Evolutionary conservation across 2,329 filamentous ascomycete species (phyloP), one percentile per base, ranked within the genome.

Genomic region (Ophiognomonia clavigignenti-juglandacearum): DNA sequence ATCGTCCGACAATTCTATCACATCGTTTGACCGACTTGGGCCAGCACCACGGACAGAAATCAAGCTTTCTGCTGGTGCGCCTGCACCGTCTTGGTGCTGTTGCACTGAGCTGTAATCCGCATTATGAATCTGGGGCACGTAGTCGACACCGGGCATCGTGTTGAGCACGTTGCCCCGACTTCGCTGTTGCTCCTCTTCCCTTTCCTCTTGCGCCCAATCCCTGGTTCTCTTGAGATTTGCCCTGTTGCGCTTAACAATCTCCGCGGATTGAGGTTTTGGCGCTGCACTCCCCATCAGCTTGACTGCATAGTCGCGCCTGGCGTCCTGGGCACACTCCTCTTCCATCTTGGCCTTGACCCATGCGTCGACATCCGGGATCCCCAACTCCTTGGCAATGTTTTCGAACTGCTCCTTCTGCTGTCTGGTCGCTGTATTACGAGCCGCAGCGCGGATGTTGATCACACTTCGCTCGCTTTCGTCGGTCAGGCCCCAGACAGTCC

Each of bases 291-390:
- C 48, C 45, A 48, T 51, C 32, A 51, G 23, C 20, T 40, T 51
- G 10, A 41, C 37, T 4, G 10, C 48, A 32, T 48, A 32, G 18
- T 31, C 37, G 4, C 41, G 45, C 14, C 48, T 38, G 4, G 48
- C 48, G 3, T 45, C 41, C 20, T 34, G 24, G 3, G 41, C 34
- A 16, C 26, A n/a, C 14, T 48, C 37, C 40, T 48, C 48, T 26
- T 39, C 26, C 45, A 51, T 48, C 19, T 45, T 51, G 41, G 31
- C 42, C 40, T 44, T 48, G 6, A 38, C 41, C 48, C 45, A 51
- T 2, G 10, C 37, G 6, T 36, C 43, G 8, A 45, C 40, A 9
- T 51, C 40, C 32, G 29, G n/a, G 11, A 48, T 38, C 1, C 45
- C 45, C 18, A 48, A 32, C 41, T 48, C 41, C 18, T n/a, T 26